These are phyloP conservation scores for Phialocephala sp. DNA, from an alignment of 2,329 filamentous ascomycete species.

Conservation along the genomic window DNA sequence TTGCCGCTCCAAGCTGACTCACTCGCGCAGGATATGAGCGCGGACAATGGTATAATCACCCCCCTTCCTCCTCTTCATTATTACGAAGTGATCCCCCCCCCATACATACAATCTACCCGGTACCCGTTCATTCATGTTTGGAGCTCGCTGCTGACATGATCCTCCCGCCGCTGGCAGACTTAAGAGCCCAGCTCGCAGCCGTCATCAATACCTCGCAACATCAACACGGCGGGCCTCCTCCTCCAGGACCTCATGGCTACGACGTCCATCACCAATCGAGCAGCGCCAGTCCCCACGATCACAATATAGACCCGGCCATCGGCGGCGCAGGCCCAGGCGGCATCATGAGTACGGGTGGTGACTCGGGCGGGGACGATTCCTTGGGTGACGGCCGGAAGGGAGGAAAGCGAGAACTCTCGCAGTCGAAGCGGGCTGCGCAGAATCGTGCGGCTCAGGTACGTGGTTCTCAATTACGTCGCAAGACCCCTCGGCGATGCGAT, in stretches of 20 bases:
- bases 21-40: conserved; percentile 41
- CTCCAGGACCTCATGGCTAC: conserved; percentile 40
- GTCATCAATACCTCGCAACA: conserved; percentile 39
- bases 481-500: no score
- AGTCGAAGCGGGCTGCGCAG: conserved; percentile 94
- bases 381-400: conserved; percentile 68
- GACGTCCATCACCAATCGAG: conserved; percentile 36
- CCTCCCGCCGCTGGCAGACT: conserved; percentile 38
- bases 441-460: conserved; percentile 95
- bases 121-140: neutral
- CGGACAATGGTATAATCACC: conserved; percentile 38
- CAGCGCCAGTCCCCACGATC: conserved; percentile 42
- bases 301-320: conserved; percentile 46
- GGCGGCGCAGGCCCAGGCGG: conserved; percentile 33
- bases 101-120: neutral
- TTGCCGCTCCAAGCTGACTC: conserved; percentile 36
- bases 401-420: conserved; percentile 86
- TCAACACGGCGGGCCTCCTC: conserved; percentile 27
- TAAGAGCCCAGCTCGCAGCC: conserved; percentile 44
- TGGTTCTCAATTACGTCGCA: conserved; percentile 14
- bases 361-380: conserved; percentile 41
- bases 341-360: conserved; percentile 41
- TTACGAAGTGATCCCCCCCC: conserved; percentile 14
- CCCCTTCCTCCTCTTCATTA: conserved; percentile 11
- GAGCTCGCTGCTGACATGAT: conserved; percentile 39